phyloP scores from a whole-genome alignment of 2,329 filamentous ascomycete species.

The Triangularia verruculosa region DNA sequence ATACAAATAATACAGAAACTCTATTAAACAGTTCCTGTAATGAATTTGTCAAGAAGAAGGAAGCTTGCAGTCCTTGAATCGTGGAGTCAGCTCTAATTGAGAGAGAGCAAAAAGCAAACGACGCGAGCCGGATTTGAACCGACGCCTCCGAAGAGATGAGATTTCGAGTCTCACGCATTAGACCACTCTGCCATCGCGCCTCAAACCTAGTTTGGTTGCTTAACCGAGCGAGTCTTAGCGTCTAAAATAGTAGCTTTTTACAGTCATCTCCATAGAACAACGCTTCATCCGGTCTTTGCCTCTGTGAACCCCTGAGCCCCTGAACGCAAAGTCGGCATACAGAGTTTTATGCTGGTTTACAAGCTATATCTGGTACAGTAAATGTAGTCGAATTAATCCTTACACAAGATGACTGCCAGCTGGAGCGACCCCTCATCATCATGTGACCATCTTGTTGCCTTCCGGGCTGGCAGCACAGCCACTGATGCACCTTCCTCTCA shows the following conservation, averaged over 20 bases:
- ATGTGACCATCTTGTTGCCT: not conserved
- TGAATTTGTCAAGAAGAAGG: too few species aligned
- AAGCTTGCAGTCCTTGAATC: too few species aligned
- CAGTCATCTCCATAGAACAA: not conserved
- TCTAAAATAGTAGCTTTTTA: not conserved
- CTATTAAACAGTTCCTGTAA: not conserved
- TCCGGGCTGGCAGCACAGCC: not conserved
- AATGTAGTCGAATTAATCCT: not conserved
- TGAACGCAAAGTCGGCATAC: not conserved
- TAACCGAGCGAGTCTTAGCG: not conserved
- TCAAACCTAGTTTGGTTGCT: not conserved
- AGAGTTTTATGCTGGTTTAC: too few species aligned
- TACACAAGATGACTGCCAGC: not conserved
- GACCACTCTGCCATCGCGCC: constrained; percentile 11
- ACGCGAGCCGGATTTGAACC: constrained; percentile 12
- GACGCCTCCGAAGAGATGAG: constrained; percentile 12
- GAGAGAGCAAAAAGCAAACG: not conserved
- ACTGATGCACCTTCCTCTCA: not conserved
- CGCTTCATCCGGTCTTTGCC: not conserved
- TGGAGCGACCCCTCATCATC: not conserved
- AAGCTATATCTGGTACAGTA: too few species aligned
- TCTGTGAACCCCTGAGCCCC: not conserved
- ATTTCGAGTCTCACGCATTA: constrained; percentile 13
- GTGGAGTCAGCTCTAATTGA: too few species aligned
- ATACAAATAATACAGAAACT: constrained; percentile 1